Conservation (phyloP, 2,329 filamentous ascomycete genomes). For the Neocucurbitaria cava region DNA sequence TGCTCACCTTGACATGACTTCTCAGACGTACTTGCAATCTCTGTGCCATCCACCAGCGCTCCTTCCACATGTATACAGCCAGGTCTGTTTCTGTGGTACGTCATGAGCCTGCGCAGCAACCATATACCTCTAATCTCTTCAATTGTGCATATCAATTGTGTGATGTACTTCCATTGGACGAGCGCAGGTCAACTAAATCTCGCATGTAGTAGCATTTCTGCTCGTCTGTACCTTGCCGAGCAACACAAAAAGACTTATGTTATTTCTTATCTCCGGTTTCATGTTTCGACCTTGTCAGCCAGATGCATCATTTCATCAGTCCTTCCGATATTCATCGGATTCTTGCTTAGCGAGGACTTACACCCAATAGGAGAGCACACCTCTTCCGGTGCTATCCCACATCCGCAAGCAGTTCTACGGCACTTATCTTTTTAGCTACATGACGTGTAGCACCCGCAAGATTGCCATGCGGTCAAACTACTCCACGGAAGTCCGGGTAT, state of each 20-base stretch:
- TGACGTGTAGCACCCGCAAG: slow-evolving; percentile 7
- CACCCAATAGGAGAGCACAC: slow-evolving; percentile 8
- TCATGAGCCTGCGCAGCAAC: too few relatives aligned
- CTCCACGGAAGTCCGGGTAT: not conserved
- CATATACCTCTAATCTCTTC: too few relatives aligned
- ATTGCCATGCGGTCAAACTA: not conserved
- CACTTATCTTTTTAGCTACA: slow-evolving; percentile 1
- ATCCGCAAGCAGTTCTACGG: not conserved
- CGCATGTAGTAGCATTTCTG: not conserved
- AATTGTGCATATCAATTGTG: too few relatives aligned
- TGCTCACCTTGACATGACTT: too few relatives aligned
- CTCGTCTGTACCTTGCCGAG: not conserved
- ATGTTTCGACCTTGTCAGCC: not conserved
- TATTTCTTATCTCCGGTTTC: slow-evolving; percentile 3
- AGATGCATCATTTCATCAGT: not conserved
- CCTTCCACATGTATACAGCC: too few relatives aligned
- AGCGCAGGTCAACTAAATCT: not conserved
- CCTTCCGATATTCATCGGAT: slow-evolving; percentile 5
- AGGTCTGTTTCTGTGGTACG: too few relatives aligned
- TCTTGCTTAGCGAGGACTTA: slow-evolving; percentile 2
- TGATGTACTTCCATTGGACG: not conserved
- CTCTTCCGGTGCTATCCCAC: slow-evolving; percentile 3
- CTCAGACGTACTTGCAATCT: too few relatives aligned
- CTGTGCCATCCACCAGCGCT: too few relatives aligned
- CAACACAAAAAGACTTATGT: not conserved